Percentiles rank a stretch among this genome's conserved stretches.
These are phyloP conservation scores for Acanthamoeba culbertsoni DNA, from an alignment of 208 protist species.

Conservation along the genomic window DNA sequence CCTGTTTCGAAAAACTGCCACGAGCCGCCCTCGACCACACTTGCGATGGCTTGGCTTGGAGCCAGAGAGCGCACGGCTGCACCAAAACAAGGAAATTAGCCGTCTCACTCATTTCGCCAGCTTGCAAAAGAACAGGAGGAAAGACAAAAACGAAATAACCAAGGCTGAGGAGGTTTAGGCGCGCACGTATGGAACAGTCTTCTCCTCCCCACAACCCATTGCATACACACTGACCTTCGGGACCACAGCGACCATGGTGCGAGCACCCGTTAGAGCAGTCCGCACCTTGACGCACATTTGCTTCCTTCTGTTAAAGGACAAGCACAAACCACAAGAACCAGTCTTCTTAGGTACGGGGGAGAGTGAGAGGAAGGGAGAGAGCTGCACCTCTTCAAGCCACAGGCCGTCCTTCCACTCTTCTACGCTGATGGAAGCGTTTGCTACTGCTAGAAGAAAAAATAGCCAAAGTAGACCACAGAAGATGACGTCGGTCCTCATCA, in stretches of 20 bases:
- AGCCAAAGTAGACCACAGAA: too few species aligned
- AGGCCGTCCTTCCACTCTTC: not conserved
- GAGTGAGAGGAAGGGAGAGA: not conserved
- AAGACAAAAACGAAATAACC: not conserved
- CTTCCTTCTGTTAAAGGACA: not conserved
- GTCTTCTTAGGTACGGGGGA: not conserved
- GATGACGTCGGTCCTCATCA: too few species aligned
- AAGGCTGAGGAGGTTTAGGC: not conserved
- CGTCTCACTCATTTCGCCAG: not conserved
- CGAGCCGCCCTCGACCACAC: not conserved
- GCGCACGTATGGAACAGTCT: not conserved
- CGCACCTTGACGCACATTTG: not conserved
- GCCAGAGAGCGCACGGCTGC: not conserved
- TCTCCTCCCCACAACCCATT: not conserved
- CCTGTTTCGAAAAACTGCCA: not conserved
- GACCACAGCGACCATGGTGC: not conserved
- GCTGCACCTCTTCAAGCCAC: not conserved
- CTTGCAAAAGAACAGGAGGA: not conserved
- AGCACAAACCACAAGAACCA: not conserved
- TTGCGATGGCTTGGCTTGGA: not conserved
- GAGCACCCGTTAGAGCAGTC: not conserved
- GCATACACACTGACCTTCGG: not conserved
- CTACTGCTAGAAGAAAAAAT: not conserved
- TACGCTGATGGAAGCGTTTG: not conserved
- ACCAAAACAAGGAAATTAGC: not conserved